Percentiles rank a stretch among this genome's conserved stretches.
These are phyloP conservation scores for Nicotiana attenuata DNA, from an alignment of 257 asterid genomes.

Conservation along the genomic window DNA sequence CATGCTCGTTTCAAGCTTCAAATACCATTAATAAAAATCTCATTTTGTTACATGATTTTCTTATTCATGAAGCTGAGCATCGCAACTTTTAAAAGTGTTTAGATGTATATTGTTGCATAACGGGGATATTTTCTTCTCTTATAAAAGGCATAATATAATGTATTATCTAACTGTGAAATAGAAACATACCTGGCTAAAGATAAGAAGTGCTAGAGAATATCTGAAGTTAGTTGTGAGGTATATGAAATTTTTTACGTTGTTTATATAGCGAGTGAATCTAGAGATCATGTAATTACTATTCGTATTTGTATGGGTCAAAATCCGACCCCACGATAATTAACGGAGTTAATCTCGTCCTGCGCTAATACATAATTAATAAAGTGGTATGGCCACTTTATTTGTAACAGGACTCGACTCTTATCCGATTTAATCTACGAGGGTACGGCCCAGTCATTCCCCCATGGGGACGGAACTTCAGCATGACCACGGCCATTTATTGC, in stretches of 20 bases:
- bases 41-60: neutral
- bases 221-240: neutral
- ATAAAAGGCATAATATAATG: neutral
- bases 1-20: neutral
- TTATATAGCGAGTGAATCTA: neutral
- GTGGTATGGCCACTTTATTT: no score
- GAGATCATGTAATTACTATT: conserved; percentile 21
- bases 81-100: no score
- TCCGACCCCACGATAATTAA: no score
- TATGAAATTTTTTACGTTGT: neutral
- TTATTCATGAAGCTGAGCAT: no score
- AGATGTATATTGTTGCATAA: neutral
- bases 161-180: neutral
- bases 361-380: no score
- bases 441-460: no score
- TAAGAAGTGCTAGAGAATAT: neutral
- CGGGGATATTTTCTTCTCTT: neutral
- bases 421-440: no score
- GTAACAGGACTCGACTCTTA: no score
- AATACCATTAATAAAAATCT: neutral
- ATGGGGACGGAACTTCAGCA: no score
- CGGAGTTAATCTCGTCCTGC: no score
- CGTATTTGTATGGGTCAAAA: no score
- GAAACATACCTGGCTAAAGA: neutral
- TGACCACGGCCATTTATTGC: no score